Percentiles rank a stretch among this genome's conserved stretches.
Evolutionary conservation across 2,329 filamentous ascomycete species (phyloP).

Genomic region (Diaporthe sp.): DNA sequence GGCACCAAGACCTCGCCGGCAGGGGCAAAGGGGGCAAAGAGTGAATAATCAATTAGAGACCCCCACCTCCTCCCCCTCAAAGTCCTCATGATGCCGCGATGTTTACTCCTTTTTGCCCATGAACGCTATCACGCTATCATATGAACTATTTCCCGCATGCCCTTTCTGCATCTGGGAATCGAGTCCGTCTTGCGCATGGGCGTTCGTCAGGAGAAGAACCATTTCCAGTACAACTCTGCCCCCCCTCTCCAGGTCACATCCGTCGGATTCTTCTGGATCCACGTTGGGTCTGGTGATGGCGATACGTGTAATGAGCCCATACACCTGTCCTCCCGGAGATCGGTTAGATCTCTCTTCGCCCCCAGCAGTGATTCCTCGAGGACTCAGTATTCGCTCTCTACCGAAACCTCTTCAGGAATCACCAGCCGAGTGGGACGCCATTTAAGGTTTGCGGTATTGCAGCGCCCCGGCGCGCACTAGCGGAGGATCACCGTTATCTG

Average conservation of each 20-base stretch:
- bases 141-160: background rate
- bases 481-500: conserved; percentile 25
- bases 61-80: background rate
- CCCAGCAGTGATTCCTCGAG: background rate
- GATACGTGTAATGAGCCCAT: background rate
- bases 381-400: background rate
- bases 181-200: background rate
- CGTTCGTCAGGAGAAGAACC: background rate
- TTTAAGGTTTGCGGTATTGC: conserved; percentile 27
- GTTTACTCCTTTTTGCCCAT: conserved; percentile 16
- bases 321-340: background rate
- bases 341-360: background rate
- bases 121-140: background rate
- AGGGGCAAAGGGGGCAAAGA: background rate
- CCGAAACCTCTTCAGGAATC: conserved; percentile 1
- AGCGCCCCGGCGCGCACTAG: conserved; percentile 19
- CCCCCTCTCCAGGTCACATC: no score
- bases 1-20: background rate
- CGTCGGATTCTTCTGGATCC: background rate
- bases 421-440: background rate
- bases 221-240: background rate
- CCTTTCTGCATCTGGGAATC: background rate
- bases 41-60: background rate
- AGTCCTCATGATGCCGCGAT: background rate
- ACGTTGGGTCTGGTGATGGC: background rate